phyloP scores from a whole-genome alignment of 768 basidiomycete species.

The Amanita phalloides region DNA sequence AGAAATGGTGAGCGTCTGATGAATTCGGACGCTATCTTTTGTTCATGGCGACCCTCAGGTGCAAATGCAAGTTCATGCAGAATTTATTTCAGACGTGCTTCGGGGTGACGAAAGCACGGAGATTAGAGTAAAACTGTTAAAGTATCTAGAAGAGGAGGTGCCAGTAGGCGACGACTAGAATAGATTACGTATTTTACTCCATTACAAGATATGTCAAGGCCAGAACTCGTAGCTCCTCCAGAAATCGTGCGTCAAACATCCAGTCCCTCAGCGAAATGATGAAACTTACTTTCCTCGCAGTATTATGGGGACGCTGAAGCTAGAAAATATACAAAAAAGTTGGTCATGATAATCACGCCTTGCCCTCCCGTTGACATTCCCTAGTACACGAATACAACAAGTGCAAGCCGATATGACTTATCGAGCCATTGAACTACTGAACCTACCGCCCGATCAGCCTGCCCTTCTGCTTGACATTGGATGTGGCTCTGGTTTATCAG shows the following conservation, averaged over 20 bases:
- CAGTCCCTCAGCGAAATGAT: not conserved
- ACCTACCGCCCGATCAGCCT: conserved; percentile 67
- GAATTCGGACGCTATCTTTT: not conserved
- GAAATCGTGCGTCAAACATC: conserved; percentile 59
- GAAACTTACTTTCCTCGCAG: conserved; percentile 26
- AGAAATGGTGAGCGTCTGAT: conserved; percentile 74
- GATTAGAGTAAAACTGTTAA: conserved; percentile 81
- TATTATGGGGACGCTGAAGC: conserved; percentile 97
- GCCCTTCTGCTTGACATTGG: conserved; percentile 92
- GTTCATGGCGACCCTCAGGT: conserved; percentile 41
- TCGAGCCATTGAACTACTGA: conserved; percentile 85
- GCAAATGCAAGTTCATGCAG: conserved; percentile 89
- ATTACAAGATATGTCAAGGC: conserved; percentile 56
- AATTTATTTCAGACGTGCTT: conserved; percentile 83
- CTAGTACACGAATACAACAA: conserved; percentile 87
- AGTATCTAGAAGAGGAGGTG: conserved; percentile 93
- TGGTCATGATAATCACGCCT: conserved; percentile 6
- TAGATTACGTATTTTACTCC: not conserved
- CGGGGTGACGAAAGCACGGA: conserved; percentile 93
- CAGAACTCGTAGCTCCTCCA: conserved; percentile 81
- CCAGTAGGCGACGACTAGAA: conserved; percentile 82
- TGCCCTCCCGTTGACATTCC: conserved; percentile 11
- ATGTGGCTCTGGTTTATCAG: conserved; percentile 93
- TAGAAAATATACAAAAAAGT: conserved; percentile 96
- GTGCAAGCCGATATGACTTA: conserved; percentile 98